A percentile compares a stretch with the other conserved stretches of the same genome.
Conservation (phyloP, 2,329 filamentous ascomycete species). For the Fusarium denticulatum region DNA sequence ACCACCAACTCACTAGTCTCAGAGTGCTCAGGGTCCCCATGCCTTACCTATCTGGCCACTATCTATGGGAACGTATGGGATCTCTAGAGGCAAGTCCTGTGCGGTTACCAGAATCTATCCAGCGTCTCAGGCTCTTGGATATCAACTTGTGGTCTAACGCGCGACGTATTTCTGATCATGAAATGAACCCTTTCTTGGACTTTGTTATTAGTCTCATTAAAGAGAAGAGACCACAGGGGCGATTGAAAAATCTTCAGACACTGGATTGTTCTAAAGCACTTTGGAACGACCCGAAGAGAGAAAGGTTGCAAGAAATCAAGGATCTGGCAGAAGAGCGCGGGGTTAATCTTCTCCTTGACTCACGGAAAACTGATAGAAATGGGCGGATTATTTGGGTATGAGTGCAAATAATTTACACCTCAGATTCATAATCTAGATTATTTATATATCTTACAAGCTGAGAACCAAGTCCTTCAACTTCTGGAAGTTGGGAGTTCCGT, state of each 20-base stretch:
- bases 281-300: neutral
- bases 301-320: neutral
- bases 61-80: rapidly evolving
- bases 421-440: neutral
- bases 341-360: neutral
- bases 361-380: no score
- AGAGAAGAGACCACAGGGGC: neutral
- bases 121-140: neutral
- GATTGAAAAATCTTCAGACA: neutral
- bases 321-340: neutral
- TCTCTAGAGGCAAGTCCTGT: neutral
- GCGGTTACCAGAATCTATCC: neutral
- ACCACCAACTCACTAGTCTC: neutral
- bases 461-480: conserved; percentile 31
- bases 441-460: neutral
- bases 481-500: conserved; percentile 32
- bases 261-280: neutral
- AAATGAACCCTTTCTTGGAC: neutral
- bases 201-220: neutral
- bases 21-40: neutral
- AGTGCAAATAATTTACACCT: neutral
- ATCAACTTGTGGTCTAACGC: no score
- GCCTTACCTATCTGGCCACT: neutral
- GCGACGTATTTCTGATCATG: no score
- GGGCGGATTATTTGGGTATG: rapidly evolving